These are phyloP conservation scores for Aspergillus sp. DNA, from an alignment of 2,329 filamentous ascomycete genomes.

Conservation along the genomic window DNA sequence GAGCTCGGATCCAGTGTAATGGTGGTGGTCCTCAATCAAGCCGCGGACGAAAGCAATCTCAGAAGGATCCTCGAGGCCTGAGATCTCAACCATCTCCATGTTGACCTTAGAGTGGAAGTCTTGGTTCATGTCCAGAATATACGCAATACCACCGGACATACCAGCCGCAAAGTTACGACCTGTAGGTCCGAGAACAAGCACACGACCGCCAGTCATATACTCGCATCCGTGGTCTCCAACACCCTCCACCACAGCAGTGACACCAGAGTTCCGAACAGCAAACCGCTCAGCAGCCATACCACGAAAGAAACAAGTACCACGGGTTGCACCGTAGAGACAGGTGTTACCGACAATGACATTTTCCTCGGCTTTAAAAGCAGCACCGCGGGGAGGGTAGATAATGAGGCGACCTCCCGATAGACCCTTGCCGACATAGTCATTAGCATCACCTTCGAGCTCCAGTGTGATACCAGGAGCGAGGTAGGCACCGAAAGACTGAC, in stretches of 20 bases:
- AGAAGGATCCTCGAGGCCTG: slow-evolving; percentile 70
- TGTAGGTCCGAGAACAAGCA: slow-evolving; percentile 78
- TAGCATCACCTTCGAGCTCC: slow-evolving; percentile 90
- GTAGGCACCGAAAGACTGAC: slow-evolving; percentile 93
- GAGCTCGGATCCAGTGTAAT: slow-evolving; percentile 93
- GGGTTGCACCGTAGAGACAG: slow-evolving; percentile 89
- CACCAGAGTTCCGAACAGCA: slow-evolving; percentile 92
- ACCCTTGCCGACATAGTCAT: slow-evolving; percentile 96
- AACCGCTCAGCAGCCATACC: slow-evolving; percentile 95
- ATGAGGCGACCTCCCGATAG: slow-evolving; percentile 88
- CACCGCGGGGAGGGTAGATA: slow-evolving; percentile 82
- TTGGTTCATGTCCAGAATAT: slow-evolving; percentile 80
- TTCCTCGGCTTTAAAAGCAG: slow-evolving; percentile 92
- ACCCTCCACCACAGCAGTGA: slow-evolving; percentile 91
- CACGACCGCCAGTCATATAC: slow-evolving; percentile 96
- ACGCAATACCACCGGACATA: slow-evolving; percentile 98
- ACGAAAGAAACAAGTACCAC: slow-evolving; percentile 90
- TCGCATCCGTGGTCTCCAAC: slow-evolving; percentile 94
- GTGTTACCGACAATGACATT: slow-evolving; percentile 91
- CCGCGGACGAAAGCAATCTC: slow-evolving; percentile 88
- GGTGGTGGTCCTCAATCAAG: slow-evolving; percentile 92
- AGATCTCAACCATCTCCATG: slow-evolving; percentile 93
- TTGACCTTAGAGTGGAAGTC: slow-evolving; percentile 94
- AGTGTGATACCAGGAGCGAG: slow-evolving; percentile 88
- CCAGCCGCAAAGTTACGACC: slow-evolving; percentile 96